Evolutionary conservation across 148 eudicot species (phyloP).

Genomic region (Oxyria digyna): DNA sequence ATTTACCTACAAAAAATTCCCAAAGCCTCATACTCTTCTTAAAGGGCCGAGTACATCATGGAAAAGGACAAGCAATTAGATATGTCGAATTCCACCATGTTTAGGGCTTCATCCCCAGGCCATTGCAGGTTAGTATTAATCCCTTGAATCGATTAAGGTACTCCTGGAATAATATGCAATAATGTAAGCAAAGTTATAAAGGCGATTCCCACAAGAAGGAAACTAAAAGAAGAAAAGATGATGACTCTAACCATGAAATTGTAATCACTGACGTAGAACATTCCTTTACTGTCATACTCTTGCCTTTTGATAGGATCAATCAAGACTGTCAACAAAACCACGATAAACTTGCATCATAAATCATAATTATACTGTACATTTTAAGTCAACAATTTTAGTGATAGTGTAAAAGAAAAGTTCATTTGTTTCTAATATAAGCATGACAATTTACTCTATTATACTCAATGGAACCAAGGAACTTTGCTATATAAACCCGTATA

Average conservation of each 20-base stretch:
- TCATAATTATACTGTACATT: not conserved
- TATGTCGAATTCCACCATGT: constrained; percentile 26
- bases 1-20: not conserved
- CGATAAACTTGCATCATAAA: not conserved
- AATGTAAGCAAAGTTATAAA: not conserved
- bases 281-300: constrained; percentile 76
- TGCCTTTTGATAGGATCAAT: constrained; percentile 64
- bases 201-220: not conserved
- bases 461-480: not conserved
- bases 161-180: constrained; percentile 37
- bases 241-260: constrained; percentile 43
- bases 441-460: not conserved
- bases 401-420: not conserved
- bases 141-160: constrained; percentile 82
- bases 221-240: not conserved
- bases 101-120: constrained; percentile 77
- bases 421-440: not conserved
- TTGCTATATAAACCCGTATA: not conserved
- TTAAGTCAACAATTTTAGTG: not conserved
- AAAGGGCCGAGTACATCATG: not conserved
- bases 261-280: constrained; percentile 38
- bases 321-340: constrained; percentile 42
- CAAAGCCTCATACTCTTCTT: not conserved
- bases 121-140: constrained; percentile 86
- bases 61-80: not conserved